Percentiles rank a stretch among this genome's conserved stretches.
These are phyloP conservation scores for Aspergillus pseudotamarii DNA, from an alignment of 2,329 filamentous ascomycete species.

Conservation along the genomic window DNA sequence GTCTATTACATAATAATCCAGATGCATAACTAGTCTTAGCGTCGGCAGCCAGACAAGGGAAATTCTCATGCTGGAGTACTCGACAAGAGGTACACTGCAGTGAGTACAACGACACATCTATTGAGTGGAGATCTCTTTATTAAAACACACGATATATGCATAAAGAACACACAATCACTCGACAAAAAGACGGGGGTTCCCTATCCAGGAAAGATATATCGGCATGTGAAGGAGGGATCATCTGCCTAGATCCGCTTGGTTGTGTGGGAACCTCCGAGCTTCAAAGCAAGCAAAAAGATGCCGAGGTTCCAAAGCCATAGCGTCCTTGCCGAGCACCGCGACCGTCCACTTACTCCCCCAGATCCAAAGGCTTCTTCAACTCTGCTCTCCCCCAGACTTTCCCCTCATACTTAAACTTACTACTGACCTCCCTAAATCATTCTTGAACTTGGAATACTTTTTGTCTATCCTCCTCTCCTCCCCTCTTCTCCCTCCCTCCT, in stretches of 20 bases:
- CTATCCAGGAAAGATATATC: conserved; percentile 14
- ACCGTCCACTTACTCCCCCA: conserved; percentile 22
- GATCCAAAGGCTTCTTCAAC: conserved; percentile 24
- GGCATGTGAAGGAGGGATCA: conserved; percentile 37
- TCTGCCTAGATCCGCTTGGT: conserved; percentile 27
- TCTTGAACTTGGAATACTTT: background rate
- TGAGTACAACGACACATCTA: background rate
- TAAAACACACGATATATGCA: background rate
- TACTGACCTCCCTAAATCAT: conserved; percentile 14
- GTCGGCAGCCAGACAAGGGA: background rate
- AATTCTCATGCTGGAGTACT: background rate
- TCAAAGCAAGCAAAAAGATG: conserved; percentile 25
- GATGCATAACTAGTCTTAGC: background rate
- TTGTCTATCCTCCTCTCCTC: conserved; percentile 12
- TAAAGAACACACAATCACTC: background rate
- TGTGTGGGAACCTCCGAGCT: conserved; percentile 25
- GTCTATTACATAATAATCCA: background rate
- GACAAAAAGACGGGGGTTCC: background rate
- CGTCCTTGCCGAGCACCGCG: conserved; percentile 33
- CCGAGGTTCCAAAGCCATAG: conserved; percentile 32
- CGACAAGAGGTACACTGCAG: too few relatives aligned
- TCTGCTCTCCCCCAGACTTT: conserved; percentile 29
- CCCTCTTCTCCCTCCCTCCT: conserved; percentile 15
- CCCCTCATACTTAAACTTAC: conserved; percentile 12
- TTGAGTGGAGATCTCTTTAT: background rate